Base-by-base conservation (phyloP, 768 basidiomycete species). In the Termitomyces sp. region DNA sequence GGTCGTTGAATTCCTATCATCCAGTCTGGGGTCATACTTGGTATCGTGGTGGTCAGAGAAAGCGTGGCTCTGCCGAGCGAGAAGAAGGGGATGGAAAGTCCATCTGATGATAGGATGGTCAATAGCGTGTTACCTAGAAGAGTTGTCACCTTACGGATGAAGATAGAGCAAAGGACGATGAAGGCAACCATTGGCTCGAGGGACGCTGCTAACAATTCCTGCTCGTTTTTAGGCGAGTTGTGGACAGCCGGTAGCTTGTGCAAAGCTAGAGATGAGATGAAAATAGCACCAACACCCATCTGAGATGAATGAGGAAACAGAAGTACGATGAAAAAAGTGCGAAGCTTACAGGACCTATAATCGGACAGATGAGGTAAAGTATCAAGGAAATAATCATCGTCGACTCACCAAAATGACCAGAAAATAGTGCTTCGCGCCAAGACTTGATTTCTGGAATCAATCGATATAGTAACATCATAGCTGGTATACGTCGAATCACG, bases 251-350 rank as follows among this genome's bases (percentile, higher is more conserved):
- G 83, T 0, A 95, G 76, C 53, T 80, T 82, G 26, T 79, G 79
- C 9, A 85, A 69, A 4, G 93, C 91, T 30, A 93, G 71, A 0
- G 85, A 87, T 10, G 89, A 86, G 57, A 98, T 88, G 70, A 98
- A 99, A 48, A 98, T 78, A 6, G 96, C 89, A 0, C 89, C 86
- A 26, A 97, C 94, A 54, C 95, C 95, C 91, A 97, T 95, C 79
- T 93, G 61, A 48, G 57, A 36, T 41, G 1, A 1, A 16, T 38
- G 8, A 57, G 38, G n/a, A 5, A 44, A 12, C 30, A 50, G 55
- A 36, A 61, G 9, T 13, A 52, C 13, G 26, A 36, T 40, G 50
- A 14, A 30, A 44, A 38, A 44, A 38, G 4, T 4, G 5, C 23
- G 0, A 57, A 20, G 73, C 83, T 65, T 61, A 84, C 85, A 55